Evolutionary conservation across 2,329 filamentous ascomycete genomes (phyloP), one percentile per base, ranked within the genome.

Genomic region (Pseudofabraea citricarpa): DNA sequence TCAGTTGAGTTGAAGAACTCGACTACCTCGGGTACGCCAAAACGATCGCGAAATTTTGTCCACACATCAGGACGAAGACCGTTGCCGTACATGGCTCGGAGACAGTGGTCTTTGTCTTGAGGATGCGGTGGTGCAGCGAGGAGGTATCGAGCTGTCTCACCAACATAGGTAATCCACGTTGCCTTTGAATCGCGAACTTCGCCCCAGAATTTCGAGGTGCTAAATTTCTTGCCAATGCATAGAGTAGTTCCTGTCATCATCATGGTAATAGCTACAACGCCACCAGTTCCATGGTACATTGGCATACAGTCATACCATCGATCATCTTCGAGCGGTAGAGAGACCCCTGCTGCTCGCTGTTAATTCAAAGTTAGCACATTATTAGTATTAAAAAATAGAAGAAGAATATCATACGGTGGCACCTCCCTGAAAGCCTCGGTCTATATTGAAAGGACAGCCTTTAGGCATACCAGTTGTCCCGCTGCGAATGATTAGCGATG

Each of bases 1-100:
- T 90, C 86, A 1, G 83, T 87, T 45, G 81, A 85, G 60, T 84
- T 86, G 71, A 88, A 90, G 65, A 90, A 89, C 61, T 90, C 86
- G 47, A 68, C 70, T 2, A 90, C 77, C 21, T 75, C 72, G 10
- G 71, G 64, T 51, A 86, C 74, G 40, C 73, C 74, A 57, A 85
- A 85, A 10, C 81, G 72, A 37, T 83, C 74, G 31, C 74, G 66
- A 61, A 87, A 87, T 18, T 72, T 62, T 24, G 55, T 63, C 83
- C 83, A 87, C 1, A 87, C 78, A 53, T 87, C 83, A 0, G 82
- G 81, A 2, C 82, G 72, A 53, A 85, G 69, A 1, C 82, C 82
- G 56, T 86, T 86, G 45, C 82, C 82, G 55, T 74, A 81, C 65
- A 83, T 81, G 40, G 69, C 65, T 46, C 72, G 71, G 9, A 85